A percentile compares a stretch with the other conserved stretches of the same genome.
Evolutionary conservation across 768 basidiomycete species (phyloP).

Genomic region (Boletus sensibilis): DNA sequence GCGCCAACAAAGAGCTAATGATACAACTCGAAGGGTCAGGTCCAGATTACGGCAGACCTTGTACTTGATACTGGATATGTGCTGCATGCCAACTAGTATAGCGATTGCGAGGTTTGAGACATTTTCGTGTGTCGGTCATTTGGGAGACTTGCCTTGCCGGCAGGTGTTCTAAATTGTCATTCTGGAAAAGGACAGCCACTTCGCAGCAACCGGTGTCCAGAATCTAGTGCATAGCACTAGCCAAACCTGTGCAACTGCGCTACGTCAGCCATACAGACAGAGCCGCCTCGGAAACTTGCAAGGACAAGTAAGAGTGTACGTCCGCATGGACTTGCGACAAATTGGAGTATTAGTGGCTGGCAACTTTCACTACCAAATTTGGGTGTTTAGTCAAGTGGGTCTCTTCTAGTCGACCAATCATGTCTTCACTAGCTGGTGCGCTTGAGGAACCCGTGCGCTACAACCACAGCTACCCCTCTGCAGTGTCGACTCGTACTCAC

Average conservation of each 20-base stretch:
- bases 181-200: conserved; percentile 25
- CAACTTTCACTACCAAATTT: conserved; percentile 9
- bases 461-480: conserved; percentile 15
- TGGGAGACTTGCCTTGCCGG: background rate
- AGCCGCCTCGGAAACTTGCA: background rate
- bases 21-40: background rate
- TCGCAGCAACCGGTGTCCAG: background rate
- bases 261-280: background rate
- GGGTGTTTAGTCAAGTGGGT: background rate
- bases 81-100: conserved; percentile 20
- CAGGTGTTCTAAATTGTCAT: conserved; percentile 3
- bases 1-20: background rate
- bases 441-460: conserved; percentile 40
- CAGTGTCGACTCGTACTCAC: conserved; percentile 3
- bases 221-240: conserved; percentile 2
- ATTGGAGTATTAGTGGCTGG: background rate
- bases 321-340: background rate
- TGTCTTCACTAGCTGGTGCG: conserved; percentile 64
- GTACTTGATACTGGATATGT: background rate
- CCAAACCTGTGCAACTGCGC: background rate
- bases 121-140: background rate
- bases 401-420: conserved; percentile 20
- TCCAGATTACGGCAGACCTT: conserved; percentile 4
- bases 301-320: background rate
- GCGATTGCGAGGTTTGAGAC: conserved; percentile 19